A percentile compares a stretch with the other conserved stretches of the same genome.
Conservation (phyloP, 192 early-diverging fungal genomes). For the Coemansia sp. region DNA sequence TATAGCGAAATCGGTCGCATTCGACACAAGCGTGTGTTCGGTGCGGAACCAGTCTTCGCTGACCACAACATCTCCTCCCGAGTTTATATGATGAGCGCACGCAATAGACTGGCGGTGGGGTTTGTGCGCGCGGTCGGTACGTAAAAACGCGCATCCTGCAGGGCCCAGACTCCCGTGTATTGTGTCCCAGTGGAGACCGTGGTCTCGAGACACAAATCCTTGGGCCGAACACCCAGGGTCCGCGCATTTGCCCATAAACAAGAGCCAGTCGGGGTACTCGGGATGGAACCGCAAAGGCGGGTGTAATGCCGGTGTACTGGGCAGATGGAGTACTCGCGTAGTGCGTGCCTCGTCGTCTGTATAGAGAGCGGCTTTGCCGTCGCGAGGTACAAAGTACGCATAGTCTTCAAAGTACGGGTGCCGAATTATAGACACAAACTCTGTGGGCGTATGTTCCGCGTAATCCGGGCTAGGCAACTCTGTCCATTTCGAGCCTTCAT, state of each 20-base stretch:
- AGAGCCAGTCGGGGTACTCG: constrained; percentile 73
- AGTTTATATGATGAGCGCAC: constrained; percentile 63
- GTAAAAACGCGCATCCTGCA: constrained; percentile 46
- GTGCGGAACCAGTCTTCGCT: constrained; percentile 57
- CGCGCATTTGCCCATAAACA: constrained; percentile 58
- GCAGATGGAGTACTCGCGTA: constrained; percentile 58
- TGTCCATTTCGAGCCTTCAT: constrained; percentile 67
- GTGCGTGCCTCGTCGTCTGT: constrained; percentile 63
- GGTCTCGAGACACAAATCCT: constrained; percentile 68
- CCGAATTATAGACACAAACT: constrained; percentile 58
- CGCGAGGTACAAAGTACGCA: constrained; percentile 62
- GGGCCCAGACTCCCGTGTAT: constrained; percentile 12
- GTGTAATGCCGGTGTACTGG: constrained; percentile 61
- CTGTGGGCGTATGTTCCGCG: constrained; percentile 2
- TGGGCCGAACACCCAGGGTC: constrained; percentile 65
- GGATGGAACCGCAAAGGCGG: constrained; percentile 82
- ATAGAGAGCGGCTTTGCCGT: constrained; percentile 52
- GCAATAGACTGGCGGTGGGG: constrained; percentile 63
- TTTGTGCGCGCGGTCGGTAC: constrained; percentile 53
- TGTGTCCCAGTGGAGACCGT: constrained; percentile 68
- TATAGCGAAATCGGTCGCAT: constrained; percentile 77
- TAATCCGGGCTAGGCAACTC: constrained; percentile 23
- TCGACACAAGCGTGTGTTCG: constrained; percentile 57
- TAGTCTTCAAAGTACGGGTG: constrained; percentile 62
- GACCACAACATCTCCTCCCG: constrained; percentile 60